Conservation (phyloP, 2,329 filamentous ascomycete species). For the Neocucurbitaria cava region DNA sequence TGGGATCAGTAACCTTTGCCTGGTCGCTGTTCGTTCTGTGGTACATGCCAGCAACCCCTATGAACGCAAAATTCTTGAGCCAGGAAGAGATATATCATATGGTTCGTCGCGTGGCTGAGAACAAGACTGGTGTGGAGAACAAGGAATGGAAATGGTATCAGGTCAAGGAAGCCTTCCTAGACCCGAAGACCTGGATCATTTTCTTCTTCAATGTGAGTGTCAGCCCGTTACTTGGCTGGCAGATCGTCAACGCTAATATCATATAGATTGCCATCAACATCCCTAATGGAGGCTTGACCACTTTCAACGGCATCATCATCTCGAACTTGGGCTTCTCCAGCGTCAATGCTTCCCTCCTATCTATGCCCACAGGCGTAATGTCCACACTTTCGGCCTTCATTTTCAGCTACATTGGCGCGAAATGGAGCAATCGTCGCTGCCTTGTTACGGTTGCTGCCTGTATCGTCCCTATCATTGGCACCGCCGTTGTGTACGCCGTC, state of each 20-base stretch:
- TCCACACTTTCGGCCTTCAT: conserved; percentile 15
- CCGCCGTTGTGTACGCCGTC: conserved; percentile 5
- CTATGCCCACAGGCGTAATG: conserved; percentile 21
- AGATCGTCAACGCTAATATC: neutral
- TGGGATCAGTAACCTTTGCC: conserved; percentile 38
- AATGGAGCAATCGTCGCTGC: conserved; percentile 10
- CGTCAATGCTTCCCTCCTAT: conserved; percentile 29
- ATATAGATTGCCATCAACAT: conserved; percentile 13
- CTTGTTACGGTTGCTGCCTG: conserved; percentile 7
- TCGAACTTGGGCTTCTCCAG: conserved; percentile 44
- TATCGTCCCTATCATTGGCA: conserved; percentile 10
- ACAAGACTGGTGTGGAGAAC: conserved; percentile 57
- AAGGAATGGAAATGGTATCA: conserved; percentile 54
- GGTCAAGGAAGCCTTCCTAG: conserved; percentile 52
- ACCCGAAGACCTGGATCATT: conserved; percentile 47
- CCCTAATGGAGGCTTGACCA: conserved; percentile 47
- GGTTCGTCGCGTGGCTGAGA: conserved; percentile 49
- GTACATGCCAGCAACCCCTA: conserved; percentile 58
- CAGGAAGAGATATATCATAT: conserved; percentile 19
- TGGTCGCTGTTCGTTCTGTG: conserved; percentile 53
- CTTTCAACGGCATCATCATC: conserved; percentile 29
- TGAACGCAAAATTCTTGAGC: conserved; percentile 12
- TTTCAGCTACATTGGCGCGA: conserved; percentile 9
- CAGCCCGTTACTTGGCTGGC: neutral
- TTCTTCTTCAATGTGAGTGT: conserved; percentile 28